Evolutionary conservation across 352 stramenopile species (phyloP), one percentile per base, ranked within the genome.

Genomic region (Phytophthora meadii): DNA sequence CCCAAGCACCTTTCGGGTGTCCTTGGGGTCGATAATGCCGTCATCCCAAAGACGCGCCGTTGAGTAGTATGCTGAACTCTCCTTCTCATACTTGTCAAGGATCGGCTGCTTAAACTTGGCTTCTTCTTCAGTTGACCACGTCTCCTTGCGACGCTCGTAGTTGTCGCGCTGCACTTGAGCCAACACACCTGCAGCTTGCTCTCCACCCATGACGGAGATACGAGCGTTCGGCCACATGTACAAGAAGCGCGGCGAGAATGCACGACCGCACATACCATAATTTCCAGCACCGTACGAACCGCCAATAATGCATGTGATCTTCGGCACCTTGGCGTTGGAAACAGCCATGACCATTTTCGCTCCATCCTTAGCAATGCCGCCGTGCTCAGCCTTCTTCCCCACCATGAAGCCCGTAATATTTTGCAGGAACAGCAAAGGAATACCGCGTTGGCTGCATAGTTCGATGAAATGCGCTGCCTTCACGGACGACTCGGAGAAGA

Each of bases 351-450:
- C 97, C 52, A 99, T 84, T 79, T 99, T 99, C 36, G 84, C 86
- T 41, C 97, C 97, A 72, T 99, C 88, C 74, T 99, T 99, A 11
- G 97, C 96, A 56, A 99, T 99, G 7, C 97, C 97, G 65, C 98
- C 94, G 48, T 98, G 89, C 72, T 99, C 97, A 49, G 97, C 97
- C 61, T 98, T 97, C 68, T 94, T 98, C 30, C 97, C 97, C 15
- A 99, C 95, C 95, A 99, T 99, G 60, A 99, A 99, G 14, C 96
- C 97, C 12, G 95, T 99, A 65, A 99, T 99, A 65, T 99, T 99
- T 77, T 99, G 97, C n/a, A 99, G 70, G 74, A 99, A 99, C 1
- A 99, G 65, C 53, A 99, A 84, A 3, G 97, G 97, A 45, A 99
- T 97, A 40, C 90, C 85, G 39, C 97, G 81, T 73, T 99, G 97